These are phyloP conservation scores for Primulina tabacum DNA, from an alignment of 257 asterid genomes.

Conservation along the genomic window DNA sequence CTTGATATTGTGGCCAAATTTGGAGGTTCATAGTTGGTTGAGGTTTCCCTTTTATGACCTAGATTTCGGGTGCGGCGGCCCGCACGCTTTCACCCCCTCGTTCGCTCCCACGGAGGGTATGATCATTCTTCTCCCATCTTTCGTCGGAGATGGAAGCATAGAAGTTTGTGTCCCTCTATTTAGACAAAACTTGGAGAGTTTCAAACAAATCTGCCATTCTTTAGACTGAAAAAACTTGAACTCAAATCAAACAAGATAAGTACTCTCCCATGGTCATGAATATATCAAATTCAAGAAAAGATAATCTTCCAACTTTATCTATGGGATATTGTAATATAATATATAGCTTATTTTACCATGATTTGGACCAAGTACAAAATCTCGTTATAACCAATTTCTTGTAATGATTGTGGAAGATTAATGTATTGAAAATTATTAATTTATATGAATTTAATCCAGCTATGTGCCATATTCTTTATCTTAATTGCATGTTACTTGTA, in stretches of 20 bases:
- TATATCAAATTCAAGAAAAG: too few relatives aligned
- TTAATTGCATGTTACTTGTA: background rate
- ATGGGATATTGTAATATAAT: background rate
- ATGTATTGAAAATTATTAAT: background rate
- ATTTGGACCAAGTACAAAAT: background rate
- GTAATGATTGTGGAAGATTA: background rate
- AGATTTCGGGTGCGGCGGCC: conserved; percentile 76
- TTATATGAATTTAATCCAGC: background rate
- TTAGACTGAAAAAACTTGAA: conserved; percentile 33
- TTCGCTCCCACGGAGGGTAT: conserved; percentile 69
- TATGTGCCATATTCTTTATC: background rate
- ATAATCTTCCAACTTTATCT: too few relatives aligned
- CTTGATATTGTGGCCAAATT: conserved; percentile 61
- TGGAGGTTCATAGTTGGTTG: conserved; percentile 83
- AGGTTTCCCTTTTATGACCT: conserved; percentile 79
- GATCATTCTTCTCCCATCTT: conserved; percentile 67
- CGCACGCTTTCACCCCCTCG: conserved; percentile 72
- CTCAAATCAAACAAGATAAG: background rate
- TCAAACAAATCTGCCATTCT: conserved; percentile 60
- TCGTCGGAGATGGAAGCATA: conserved; percentile 64
- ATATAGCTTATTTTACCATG: background rate
- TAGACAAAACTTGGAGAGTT: conserved; percentile 42
- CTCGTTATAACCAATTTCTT: background rate
- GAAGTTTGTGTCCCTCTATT: conserved; percentile 68
- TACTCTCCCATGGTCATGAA: too few relatives aligned